Conservation (phyloP, 345 rosid species). For the Murraya paniculata region DNA sequence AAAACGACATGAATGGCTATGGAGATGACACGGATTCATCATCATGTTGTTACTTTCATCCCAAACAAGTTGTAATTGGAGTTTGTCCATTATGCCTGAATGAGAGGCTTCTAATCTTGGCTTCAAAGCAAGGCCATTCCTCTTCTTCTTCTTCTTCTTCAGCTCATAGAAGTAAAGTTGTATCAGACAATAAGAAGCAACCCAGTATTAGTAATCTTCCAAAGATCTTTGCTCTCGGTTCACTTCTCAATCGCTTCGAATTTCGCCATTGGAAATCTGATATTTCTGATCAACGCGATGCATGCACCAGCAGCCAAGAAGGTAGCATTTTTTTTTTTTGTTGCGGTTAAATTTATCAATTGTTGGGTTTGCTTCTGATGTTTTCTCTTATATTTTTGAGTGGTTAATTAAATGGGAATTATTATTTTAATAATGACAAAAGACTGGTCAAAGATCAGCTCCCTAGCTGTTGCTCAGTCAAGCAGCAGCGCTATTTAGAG, state of each 20-base stretch:
- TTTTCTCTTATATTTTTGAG: neutral
- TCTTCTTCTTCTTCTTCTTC: constrained; percentile 40
- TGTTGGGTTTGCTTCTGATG: neutral
- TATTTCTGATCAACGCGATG: constrained; percentile 37
- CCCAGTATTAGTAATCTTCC: constrained; percentile 38
- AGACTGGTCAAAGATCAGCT: constrained; percentile 21
- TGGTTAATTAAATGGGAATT: constrained; percentile 3
- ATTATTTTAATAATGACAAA: constrained; percentile 23
- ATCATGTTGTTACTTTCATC: constrained; percentile 75
- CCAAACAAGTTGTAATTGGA: constrained; percentile 56
- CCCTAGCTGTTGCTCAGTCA: neutral
- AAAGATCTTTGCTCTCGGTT: constrained; percentile 71
- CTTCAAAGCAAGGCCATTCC: constrained; percentile 54
- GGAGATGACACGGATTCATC: constrained; percentile 53
- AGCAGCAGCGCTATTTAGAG: constrained; percentile 1
- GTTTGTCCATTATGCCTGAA: constrained; percentile 79
- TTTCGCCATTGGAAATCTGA: constrained; percentile 58
- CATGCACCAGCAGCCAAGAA: constrained; percentile 65
- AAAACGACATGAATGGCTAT: constrained; percentile 44
- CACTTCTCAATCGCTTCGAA: constrained; percentile 72
- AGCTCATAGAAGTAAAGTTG: constrained; percentile 12
- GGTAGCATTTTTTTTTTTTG: constrained; percentile 37
- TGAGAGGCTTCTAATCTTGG: constrained; percentile 82
- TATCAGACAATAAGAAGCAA: constrained; percentile 28
- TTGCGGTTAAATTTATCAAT: neutral